Percentiles rank a stretch among this genome's conserved stretches.
Evolutionary conservation across 2,329 filamentous ascomycete genomes (phyloP).

Genomic region (Bipolaris bicolor): DNA sequence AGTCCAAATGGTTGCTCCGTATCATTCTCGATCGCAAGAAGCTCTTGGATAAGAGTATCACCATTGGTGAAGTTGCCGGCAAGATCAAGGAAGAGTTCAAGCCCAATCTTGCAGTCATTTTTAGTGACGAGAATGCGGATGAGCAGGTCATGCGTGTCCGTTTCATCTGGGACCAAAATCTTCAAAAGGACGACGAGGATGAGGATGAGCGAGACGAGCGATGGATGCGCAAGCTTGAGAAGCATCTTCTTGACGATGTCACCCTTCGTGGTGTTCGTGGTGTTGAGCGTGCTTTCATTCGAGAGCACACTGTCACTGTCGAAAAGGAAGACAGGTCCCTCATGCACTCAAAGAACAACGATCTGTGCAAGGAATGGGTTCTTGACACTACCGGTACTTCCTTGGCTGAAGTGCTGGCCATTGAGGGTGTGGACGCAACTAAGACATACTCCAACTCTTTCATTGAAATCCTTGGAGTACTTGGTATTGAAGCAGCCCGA

Average conservation of each 20-base stretch:
- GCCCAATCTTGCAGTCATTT: constrained; percentile 79
- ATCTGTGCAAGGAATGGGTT: constrained; percentile 87
- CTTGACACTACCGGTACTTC: constrained; percentile 93
- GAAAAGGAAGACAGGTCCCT: constrained; percentile 79
- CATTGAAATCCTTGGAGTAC: constrained; percentile 90
- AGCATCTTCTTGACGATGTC: constrained; percentile 87
- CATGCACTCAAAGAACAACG: constrained; percentile 73
- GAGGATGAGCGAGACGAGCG: constrained; percentile 76
- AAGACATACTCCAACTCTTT: constrained; percentile 95
- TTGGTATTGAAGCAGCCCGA: constrained; percentile 94
- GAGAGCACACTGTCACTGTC: constrained; percentile 50
- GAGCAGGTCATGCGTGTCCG: constrained; percentile 93
- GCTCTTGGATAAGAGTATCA: constrained; percentile 91
- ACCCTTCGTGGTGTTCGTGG: constrained; percentile 89
- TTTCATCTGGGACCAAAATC: constrained; percentile 66
- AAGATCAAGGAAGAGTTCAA: constrained; percentile 90
- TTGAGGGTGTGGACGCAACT: constrained; percentile 84
- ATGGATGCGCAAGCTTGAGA: constrained; percentile 86
- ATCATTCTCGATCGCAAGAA: constrained; percentile 92
- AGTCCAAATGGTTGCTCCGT: constrained; percentile 95
- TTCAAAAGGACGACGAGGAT: constrained; percentile 71
- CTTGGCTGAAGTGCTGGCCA: constrained; percentile 79
- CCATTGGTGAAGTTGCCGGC: constrained; percentile 86
- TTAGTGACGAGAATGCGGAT: constrained; percentile 97
- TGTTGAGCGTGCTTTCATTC: constrained; percentile 91